These are phyloP conservation scores for Panicum virgatum DNA, from an alignment of 202 grass and related monocot genomes.

Conservation along the genomic window DNA sequence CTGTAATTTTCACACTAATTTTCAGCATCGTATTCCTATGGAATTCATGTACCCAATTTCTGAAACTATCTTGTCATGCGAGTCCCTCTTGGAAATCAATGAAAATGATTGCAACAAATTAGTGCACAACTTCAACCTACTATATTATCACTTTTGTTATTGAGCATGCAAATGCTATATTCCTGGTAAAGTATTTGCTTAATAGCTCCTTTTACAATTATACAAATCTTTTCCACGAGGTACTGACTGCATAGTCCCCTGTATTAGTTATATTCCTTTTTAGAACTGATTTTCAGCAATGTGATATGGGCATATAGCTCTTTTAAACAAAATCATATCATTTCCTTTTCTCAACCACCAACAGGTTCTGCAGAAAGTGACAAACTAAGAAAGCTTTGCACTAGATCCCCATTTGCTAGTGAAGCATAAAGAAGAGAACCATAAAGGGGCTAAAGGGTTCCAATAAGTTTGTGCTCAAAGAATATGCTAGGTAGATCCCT, in stretches of 20 bases:
- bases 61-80: neutral
- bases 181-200: neutral
- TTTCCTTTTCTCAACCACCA: conserved; percentile 29
- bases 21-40: neutral
- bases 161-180: neutral
- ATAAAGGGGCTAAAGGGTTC: conserved; percentile 31
- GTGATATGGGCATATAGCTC: neutral
- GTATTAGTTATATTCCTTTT: neutral
- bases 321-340: neutral
- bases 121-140: neutral
- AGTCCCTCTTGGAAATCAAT: neutral
- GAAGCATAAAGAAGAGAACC: conserved; percentile 40
- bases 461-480: conserved; percentile 41
- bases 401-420: conserved; percentile 34
- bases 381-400: conserved; percentile 30
- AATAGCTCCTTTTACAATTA: neutral
- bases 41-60: neutral
- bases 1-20: neutral
- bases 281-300: neutral
- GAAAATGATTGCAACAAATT: neutral
- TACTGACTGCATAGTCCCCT: neutral
- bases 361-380: conserved; percentile 30
- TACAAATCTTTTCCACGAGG: neutral
- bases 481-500: conserved; percentile 56
- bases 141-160: neutral